Evolutionary conservation across 164 flowering plant genomes (phyloP), one percentile per base, ranked within the genome.

Genomic region (Houttuynia cordata): DNA sequence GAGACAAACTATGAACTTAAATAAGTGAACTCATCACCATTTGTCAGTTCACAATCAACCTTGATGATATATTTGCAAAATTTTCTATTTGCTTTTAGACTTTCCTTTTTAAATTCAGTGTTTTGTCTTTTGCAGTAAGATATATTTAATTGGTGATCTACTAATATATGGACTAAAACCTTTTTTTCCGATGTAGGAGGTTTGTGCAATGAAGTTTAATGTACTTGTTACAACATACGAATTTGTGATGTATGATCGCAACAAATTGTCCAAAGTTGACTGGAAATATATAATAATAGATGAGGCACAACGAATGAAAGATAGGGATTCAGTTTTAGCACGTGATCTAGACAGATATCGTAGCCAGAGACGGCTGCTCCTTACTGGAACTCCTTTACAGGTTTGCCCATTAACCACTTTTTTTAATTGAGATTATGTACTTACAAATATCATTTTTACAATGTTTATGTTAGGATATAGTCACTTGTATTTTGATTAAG

Each of bases 231-330:
- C 99, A 37, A 94, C 97, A 56, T 94, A 94, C 65, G 99, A 94
- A 80, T 94, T 94, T 57, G 81, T 94, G 66, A 94, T 94, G 99
- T 87, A 73, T 70, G 99, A 94, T 61, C 96, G 99, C 18, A 70
- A 97, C 45, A 94, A 88, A 70, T 85, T 94, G 58, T 91, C 99
- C 23, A 94, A 80, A 78, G 65, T 94, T 70, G 99, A 94, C 70
- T 94, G 99, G 99, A 94, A 87, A 71, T 94, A 94, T 69, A 88
- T 94, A 56, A 79, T 94, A 80, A 94, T 94, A 74, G 99, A 94
- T 80, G 99, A 94, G 74, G 99, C 99, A 62, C 99, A 94, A 66
- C 68, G 99, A 59, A 94, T 94, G 97, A 94, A 94, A 72, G 97
- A 94, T 68, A 81, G 99, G 70, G 97, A 94, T 62, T 94, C 99